These are phyloP conservation scores for Cornus florida DNA, from an alignment of 148 eudicot genomes.

Conservation along the genomic window DNA sequence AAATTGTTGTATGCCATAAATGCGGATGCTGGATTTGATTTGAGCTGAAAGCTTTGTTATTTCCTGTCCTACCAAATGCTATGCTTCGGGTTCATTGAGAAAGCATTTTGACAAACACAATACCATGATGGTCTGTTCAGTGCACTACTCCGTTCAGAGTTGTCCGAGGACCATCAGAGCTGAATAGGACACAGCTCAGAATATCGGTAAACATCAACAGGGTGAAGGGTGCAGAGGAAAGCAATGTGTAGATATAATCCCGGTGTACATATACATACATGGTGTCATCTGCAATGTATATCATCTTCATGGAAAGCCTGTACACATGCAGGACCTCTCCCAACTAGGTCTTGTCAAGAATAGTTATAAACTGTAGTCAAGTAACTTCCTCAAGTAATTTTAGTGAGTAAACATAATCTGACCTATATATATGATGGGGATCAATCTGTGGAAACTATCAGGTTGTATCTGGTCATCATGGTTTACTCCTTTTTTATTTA, in stretches of 20 bases:
- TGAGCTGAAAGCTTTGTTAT: conserved; percentile 47
- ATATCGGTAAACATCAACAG: background rate
- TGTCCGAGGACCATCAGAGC: conserved; percentile 7
- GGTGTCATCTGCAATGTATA: conserved; percentile 8
- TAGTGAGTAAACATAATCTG: background rate
- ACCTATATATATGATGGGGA: background rate
- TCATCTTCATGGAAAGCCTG: background rate
- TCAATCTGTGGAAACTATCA: background rate
- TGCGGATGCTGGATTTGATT: conserved; percentile 94
- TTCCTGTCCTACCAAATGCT: conserved; percentile 1
- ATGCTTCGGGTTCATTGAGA: background rate
- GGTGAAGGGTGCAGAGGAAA: background rate
- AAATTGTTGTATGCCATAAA: conserved; percentile 87
- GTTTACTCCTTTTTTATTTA: background rate
- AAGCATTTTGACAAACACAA: background rate
- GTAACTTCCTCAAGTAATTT: background rate
- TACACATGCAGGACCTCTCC: background rate
- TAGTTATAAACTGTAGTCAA: background rate
- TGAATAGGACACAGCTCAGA: background rate
- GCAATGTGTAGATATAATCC: background rate
- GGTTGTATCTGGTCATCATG: background rate
- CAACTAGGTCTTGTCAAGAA: background rate
- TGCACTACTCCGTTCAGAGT: background rate
- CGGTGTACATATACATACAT: conserved; percentile 14
- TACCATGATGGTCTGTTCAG: conserved; percentile 6